phyloP scores from a whole-genome alignment of 345 rosid species.

The Eucalyptus urophylla region DNA sequence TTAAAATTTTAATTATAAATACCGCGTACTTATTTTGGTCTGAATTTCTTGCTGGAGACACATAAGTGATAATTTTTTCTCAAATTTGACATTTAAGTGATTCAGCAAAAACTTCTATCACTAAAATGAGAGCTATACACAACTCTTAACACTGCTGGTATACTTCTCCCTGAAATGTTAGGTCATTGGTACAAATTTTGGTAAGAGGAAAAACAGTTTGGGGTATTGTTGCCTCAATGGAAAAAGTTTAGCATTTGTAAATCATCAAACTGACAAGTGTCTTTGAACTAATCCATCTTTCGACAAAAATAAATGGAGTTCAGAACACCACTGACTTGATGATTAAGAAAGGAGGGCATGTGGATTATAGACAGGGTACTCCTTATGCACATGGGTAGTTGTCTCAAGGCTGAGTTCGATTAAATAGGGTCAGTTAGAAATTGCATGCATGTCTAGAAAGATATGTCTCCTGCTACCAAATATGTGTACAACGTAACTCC shows the following conservation, averaged over 20 bases:
- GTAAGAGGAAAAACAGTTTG: background rate
- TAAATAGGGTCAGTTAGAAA: background rate
- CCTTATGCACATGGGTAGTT: background rate
- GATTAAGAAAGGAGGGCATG: background rate
- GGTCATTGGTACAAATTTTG: background rate
- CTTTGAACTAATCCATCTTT: background rate
- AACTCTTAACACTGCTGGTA: too few species aligned
- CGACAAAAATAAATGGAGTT: background rate
- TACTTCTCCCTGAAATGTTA: background rate
- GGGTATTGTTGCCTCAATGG: background rate
- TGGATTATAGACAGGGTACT: background rate
- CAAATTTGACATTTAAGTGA: too few species aligned
- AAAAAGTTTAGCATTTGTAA: background rate
- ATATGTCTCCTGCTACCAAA: background rate
- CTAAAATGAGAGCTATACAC: too few species aligned
- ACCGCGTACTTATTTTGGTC: too few species aligned
- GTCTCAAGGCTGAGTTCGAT: background rate
- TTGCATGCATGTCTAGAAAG: background rate
- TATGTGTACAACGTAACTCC: background rate
- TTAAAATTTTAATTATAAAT: too few species aligned
- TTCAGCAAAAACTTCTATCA: too few species aligned
- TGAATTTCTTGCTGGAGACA: rapidly evolving
- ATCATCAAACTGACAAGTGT: background rate
- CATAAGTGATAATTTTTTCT: too few species aligned
- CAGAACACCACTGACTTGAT: background rate